Evolutionary conservation across 2,329 filamentous ascomycete genomes (phyloP).

Genomic region (Fusarium beomiforme): DNA sequence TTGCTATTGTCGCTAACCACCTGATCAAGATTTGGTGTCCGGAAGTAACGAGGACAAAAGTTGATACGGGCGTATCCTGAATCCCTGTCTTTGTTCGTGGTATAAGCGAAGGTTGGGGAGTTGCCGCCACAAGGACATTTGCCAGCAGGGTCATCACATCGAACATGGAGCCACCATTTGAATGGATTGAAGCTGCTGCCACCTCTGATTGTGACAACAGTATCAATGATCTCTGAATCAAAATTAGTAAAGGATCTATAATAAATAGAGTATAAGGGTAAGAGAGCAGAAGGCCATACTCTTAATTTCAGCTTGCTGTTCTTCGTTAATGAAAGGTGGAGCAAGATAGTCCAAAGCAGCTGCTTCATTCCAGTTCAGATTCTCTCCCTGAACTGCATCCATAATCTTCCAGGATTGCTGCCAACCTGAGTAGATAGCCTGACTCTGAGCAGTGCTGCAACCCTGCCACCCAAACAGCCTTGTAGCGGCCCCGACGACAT

Average conservation of each 20-base stretch:
- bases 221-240: background rate
- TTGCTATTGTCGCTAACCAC: background rate
- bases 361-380: background rate
- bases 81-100: background rate
- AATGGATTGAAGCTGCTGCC: background rate
- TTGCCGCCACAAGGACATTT: no score
- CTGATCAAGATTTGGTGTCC: background rate
- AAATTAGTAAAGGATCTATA: background rate
- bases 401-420: background rate
- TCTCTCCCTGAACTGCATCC: background rate
- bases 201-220: background rate
- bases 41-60: background rate
- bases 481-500: background rate
- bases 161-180: background rate
- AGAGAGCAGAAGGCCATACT: background rate
- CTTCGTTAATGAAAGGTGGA: background rate
- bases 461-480: background rate
- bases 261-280: background rate
- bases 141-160: background rate
- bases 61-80: background rate
- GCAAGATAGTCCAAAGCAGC: background rate
- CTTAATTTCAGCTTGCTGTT: background rate
- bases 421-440: background rate
- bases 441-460: no score
- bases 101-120: background rate